Evolutionary conservation across 2,329 filamentous ascomycete genomes (phyloP).

Genomic region (Fusarium sp.): DNA sequence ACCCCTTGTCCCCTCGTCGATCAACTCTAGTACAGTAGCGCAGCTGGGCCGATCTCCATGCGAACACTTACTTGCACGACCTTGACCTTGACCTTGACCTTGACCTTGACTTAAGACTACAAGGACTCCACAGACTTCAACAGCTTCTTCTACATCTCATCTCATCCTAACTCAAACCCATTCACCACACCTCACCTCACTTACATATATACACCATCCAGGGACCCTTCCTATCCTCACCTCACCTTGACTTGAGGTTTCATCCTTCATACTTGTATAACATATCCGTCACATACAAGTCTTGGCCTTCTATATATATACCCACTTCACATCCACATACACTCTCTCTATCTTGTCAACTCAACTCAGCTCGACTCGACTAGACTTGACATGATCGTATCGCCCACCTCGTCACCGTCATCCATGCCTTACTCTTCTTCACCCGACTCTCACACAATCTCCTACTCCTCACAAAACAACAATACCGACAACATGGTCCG

Average conservation of each 20-base stretch:
- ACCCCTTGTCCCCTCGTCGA: constrained; percentile 36
- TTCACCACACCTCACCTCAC: constrained; percentile 26
- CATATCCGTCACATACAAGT: constrained; percentile 15
- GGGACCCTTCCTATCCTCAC: not conserved
- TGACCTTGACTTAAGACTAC: constrained; percentile 26
- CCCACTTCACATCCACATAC: constrained; percentile 13
- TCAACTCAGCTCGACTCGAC: constrained; percentile 12
- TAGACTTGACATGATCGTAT: constrained; percentile 30
- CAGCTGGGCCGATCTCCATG: constrained; percentile 41
- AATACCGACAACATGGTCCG: constrained; percentile 48
- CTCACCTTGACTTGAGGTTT: not conserved
- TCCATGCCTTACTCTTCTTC: constrained; percentile 26
- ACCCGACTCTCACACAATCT: constrained; percentile 7
- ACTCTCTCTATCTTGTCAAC: not conserved
- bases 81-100: constrained; percentile 21
- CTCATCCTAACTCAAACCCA: constrained; percentile 22
- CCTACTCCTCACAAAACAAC: constrained; percentile 4
- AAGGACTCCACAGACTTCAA: constrained; percentile 37
- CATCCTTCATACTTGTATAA: constrained; percentile 14
- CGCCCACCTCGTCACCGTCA: constrained; percentile 9
- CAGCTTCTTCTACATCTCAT: constrained; percentile 25
- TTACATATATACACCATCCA: constrained; percentile 36
- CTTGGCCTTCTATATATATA: constrained; percentile 24
- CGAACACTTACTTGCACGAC: constrained; percentile 41
- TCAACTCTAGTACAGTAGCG: constrained; percentile 36